These are phyloP conservation scores for Pelargonium fulgidum DNA, from an alignment of 441 rosid species.

Conservation along the genomic window DNA sequence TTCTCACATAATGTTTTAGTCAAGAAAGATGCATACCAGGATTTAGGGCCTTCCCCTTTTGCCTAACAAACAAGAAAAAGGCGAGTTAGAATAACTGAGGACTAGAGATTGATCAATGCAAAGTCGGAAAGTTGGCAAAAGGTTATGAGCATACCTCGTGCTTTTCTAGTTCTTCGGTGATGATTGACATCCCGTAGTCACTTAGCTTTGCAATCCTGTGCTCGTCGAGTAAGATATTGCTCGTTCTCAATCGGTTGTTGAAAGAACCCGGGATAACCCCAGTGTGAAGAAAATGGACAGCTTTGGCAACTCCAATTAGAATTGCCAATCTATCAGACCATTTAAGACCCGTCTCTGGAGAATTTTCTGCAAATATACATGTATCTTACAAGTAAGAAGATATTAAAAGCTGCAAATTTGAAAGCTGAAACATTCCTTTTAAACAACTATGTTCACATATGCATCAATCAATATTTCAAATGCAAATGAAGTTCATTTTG, in stretches of 20 bases:
- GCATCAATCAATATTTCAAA: neutral
- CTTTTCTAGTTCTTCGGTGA: slow-evolving; percentile 60
- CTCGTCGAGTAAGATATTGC: slow-evolving; percentile 80
- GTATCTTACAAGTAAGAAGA: neutral
- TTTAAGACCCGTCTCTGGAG: slow-evolving; percentile 60
- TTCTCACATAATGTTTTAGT: neutral
- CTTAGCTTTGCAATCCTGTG: slow-evolving; percentile 79
- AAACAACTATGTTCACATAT: too few species aligned
- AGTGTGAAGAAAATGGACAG: slow-evolving; percentile 85
- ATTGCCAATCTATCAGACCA: slow-evolving; percentile 81
- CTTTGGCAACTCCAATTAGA: slow-evolving; percentile 83
- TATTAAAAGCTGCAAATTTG: too few species aligned
- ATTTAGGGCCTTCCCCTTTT: slow-evolving; percentile 48
- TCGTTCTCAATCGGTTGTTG: slow-evolving; percentile 63
- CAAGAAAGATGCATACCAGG: slow-evolving; percentile 35
- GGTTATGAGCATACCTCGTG: slow-evolving; percentile 41
- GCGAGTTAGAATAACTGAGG: slow-evolving; percentile 14
- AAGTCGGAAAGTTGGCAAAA: slow-evolving; percentile 11
- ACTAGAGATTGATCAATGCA: slow-evolving; percentile 4
- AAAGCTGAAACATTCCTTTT: too few species aligned
- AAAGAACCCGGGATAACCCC: slow-evolving; percentile 77
- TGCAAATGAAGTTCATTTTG: slow-evolving; percentile 8
- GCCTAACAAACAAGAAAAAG: slow-evolving; percentile 35
- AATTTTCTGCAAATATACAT: slow-evolving; percentile 39
- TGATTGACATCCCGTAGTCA: slow-evolving; percentile 74